A percentile compares a stretch with the other conserved stretches of the same genome.
phyloP scores from a whole-genome alignment of 257 asterid species.

The Echites panduratus region DNA sequence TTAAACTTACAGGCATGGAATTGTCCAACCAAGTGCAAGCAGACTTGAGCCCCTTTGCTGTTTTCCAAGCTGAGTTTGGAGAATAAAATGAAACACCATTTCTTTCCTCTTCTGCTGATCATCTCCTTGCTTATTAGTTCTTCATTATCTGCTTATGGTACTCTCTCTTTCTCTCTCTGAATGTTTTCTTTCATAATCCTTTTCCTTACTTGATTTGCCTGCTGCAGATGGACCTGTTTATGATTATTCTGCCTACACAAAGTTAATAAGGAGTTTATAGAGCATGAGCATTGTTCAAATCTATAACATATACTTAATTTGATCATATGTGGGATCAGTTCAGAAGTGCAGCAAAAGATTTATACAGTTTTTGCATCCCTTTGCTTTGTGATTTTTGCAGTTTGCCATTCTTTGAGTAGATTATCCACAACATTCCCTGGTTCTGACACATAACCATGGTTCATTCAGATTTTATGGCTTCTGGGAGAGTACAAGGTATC shows the following conservation, averaged over 20 bases:
- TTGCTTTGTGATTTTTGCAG: constrained; percentile 17
- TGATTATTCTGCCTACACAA: constrained; percentile 29
- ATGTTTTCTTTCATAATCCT: neutral
- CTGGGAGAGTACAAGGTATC: no score
- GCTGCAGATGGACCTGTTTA: constrained; percentile 22
- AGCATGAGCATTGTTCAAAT: neutral
- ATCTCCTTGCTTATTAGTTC: constrained; percentile 5
- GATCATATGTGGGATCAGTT: neutral
- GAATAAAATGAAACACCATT: constrained; percentile 8
- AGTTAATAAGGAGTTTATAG: constrained; percentile 7
- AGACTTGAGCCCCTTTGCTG: neutral
- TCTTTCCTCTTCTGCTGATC: neutral
- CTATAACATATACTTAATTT: neutral
- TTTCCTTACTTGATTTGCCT: neutral
- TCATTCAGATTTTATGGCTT: no score
- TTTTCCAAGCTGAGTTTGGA: neutral
- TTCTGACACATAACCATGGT: no score
- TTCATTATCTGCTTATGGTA: constrained; percentile 17
- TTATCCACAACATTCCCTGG: no score
- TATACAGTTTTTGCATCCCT: neutral
- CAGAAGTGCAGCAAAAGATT: neutral
- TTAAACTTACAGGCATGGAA: neutral
- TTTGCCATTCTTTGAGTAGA: no score
- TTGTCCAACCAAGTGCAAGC: neutral
- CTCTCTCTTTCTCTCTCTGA: neutral